Evolutionary conservation across 2,329 filamentous ascomycete species (phyloP), one percentile per base, ranked within the genome.

Genomic region (Penicillium italicum): DNA sequence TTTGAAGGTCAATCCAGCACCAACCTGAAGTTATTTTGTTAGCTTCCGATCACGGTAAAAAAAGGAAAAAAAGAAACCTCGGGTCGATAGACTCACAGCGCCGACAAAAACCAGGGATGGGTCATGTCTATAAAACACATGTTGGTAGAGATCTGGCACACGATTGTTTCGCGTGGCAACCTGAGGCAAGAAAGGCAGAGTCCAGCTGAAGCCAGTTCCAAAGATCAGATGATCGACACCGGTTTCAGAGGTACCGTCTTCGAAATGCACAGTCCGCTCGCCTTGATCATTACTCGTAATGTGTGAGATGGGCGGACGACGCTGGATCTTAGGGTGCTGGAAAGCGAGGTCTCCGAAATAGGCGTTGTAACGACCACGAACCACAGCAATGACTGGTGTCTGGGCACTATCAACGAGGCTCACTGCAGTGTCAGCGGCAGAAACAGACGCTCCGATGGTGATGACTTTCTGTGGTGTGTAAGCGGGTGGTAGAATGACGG

Each of bases 181-280:
- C 1, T 77, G 65, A 0, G 82, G 81, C 0, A 86, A 66, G 64
- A 87, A 88, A 0, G 84, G 85, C 0, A 87, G 66, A 0, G 82
- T 83, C 83, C 83, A 88, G 26, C 76, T 79, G 67, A 86, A 88
- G 0, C 86, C 86, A 0, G 86, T 89, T 22, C 84, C 85, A 56
- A 88, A 85, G 59, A 89, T 81, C 58, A 89, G 76, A 62, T 82
- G 67, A 66, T 89, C 85, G 14, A 88, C 80, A 18, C 80, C 74
- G 0, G 74, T 59, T 7, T 85, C 74, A 0, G 66, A 73, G 1
- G 74, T 78, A 2, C 84, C 84, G 58, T 87, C 82, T 33, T 77
- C 73, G 45, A 88, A 82, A 38, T 70, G 53, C 54, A 82, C 74
- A 0, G 86, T 80, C 22, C 77, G 69, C 75, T 36, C 78, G 72